These are phyloP conservation scores for Zygotorulaspora florentina DNA, from an alignment of 805 yeast genomes.

Conservation along the genomic window DNA sequence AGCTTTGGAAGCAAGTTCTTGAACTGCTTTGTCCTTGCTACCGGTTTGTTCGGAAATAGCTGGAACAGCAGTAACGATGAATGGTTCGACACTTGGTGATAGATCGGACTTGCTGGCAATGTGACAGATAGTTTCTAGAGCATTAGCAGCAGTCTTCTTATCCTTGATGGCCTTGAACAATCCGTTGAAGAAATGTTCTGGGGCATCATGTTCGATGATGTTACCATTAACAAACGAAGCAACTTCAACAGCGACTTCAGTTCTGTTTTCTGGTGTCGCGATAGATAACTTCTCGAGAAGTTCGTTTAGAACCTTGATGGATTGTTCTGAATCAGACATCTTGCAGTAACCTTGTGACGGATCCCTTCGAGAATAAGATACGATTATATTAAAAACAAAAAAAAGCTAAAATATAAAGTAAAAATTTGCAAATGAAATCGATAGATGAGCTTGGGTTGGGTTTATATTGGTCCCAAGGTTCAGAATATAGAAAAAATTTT, in stretches of 20 bases:
- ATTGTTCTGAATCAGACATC: slow-evolving; percentile 47
- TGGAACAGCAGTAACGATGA: slow-evolving; percentile 71
- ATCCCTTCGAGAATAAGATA: slow-evolving; percentile 8
- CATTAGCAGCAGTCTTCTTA: slow-evolving; percentile 80
- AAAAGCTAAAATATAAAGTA: slow-evolving; percentile 5
- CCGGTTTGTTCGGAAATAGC: slow-evolving; percentile 75
- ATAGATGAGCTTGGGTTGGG: slow-evolving; percentile 12
- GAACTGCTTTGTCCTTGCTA: slow-evolving; percentile 80
- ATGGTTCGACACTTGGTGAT: slow-evolving; percentile 95
- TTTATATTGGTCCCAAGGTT: slow-evolving; percentile 8
- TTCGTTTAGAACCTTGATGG: slow-evolving; percentile 79
- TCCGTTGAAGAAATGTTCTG: slow-evolving; percentile 77
- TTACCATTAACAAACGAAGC: slow-evolving; percentile 93
- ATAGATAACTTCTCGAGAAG: slow-evolving; percentile 88
- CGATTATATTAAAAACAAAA: slow-evolving; percentile 7
- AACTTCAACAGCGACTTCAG: slow-evolving; percentile 81
- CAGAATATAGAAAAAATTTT: slow-evolving; percentile 12
- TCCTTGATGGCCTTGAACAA: slow-evolving; percentile 69
- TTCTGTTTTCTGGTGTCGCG: slow-evolving; percentile 79
- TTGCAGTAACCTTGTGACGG: slow-evolving; percentile 18
- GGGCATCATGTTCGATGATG: slow-evolving; percentile 97
- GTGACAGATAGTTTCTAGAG: slow-evolving; percentile 77
- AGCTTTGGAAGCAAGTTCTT: slow-evolving; percentile 71
- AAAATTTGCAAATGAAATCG: slow-evolving; percentile 3
- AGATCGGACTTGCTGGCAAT: slow-evolving; percentile 76